Evolutionary conservation across 78 protist species (phyloP).

Genomic region (Monocercomonoides exilis): DNA sequence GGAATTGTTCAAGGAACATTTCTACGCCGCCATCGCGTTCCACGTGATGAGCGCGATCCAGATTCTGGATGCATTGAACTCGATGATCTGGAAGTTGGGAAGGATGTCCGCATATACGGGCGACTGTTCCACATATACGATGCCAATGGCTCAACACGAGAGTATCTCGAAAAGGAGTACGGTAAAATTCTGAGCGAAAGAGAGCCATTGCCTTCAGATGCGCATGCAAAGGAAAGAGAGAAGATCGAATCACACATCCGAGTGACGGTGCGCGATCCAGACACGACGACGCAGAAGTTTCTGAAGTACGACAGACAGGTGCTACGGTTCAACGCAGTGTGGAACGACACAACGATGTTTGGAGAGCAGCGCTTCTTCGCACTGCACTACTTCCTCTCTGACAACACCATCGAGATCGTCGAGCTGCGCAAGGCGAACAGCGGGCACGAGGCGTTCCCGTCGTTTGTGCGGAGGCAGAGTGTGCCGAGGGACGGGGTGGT

Average conservation of each 20-base stretch:
- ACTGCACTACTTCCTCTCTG: constrained; percentile 29
- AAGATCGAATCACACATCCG: constrained; percentile 13
- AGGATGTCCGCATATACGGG: not conserved
- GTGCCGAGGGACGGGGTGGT: not conserved
- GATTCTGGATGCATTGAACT: not conserved
- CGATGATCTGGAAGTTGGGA: not conserved
- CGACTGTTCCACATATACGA: not conserved
- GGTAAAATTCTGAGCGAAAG: not conserved
- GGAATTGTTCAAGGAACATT: constrained; percentile 28
- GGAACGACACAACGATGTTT: constrained; percentile 20
- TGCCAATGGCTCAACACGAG: not conserved
- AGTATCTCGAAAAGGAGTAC: not conserved
- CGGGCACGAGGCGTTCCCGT: not conserved
- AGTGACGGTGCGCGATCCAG: not conserved
- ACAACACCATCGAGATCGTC: constrained; percentile 29
- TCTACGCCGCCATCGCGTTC: constrained; percentile 7
- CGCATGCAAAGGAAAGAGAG: not conserved
- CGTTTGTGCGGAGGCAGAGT: not conserved
- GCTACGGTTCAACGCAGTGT: constrained; percentile 26
- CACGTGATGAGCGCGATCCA: not conserved
- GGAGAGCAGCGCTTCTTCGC: constrained; percentile 30
- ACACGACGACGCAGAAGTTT: not conserved
- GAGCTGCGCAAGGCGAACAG: constrained; percentile 8
- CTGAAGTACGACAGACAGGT: constrained; percentile 10
- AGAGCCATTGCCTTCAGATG: not conserved